A percentile compares a stretch with the other conserved stretches of the same genome.
Conservation (phyloP, 1,139 yeast species). For the Saccharomyces hybrid region DNA sequence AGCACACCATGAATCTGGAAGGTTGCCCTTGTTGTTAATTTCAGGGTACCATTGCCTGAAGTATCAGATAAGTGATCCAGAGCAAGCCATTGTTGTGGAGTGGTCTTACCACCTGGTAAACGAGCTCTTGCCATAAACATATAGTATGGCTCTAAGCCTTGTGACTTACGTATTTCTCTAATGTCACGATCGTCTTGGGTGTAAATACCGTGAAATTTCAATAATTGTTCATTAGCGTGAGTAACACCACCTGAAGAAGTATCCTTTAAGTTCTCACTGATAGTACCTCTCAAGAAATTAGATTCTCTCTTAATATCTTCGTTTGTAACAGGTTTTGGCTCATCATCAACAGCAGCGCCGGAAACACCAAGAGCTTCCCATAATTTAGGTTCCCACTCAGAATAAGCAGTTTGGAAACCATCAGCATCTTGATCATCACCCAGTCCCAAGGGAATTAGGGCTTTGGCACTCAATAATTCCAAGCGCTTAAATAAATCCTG, state of each 20-base stretch:
- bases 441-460: constrained; percentile 68
- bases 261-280: constrained; percentile 78
- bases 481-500: constrained; percentile 62
- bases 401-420: constrained; percentile 84
- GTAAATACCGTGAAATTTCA: constrained; percentile 96
- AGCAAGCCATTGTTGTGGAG: constrained; percentile 81
- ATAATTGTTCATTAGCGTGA: constrained; percentile 86
- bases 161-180: constrained; percentile 83
- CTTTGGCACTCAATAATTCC: constrained; percentile 62
- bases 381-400: constrained; percentile 73
- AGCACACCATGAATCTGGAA: constrained; percentile 95
- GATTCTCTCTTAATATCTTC: constrained; percentile 91
- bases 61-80: constrained; percentile 76
- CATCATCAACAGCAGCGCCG: constrained; percentile 75
- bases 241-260: constrained; percentile 83
- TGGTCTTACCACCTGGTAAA: constrained; percentile 86
- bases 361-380: constrained; percentile 92
- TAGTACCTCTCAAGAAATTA: constrained; percentile 85
- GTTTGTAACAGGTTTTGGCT: constrained; percentile 91
- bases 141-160: constrained; percentile 92
- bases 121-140: constrained; percentile 95
- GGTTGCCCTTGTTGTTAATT: constrained; percentile 94
- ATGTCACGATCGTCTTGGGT: constrained; percentile 98
- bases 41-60: constrained; percentile 89
- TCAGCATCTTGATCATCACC: constrained; percentile 98